Base-by-base conservation (phyloP, 768 basidiomycete genomes). In the Tremella fuciformis region DNA sequence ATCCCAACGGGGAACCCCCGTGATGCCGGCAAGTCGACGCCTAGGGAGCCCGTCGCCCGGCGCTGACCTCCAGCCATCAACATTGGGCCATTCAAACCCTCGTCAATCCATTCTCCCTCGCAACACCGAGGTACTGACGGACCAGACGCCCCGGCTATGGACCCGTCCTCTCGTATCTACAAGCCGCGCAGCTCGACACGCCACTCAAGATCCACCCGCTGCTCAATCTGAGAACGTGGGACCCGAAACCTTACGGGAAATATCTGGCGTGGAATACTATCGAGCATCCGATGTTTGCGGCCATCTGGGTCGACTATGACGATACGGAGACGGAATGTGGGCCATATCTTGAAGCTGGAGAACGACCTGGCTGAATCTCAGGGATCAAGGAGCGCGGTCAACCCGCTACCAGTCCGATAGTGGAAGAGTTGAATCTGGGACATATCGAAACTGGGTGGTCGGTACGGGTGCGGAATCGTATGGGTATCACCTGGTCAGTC, bases 321-420 rank as follows among this genome's bases (percentile, higher is more conserved):
- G 75, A 76, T 58, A 73, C 73, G 8, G 75, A 76, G 51, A 76
- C 75, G n/a, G 75, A 69, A 13, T 48, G 16, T 8, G 16, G 15
- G 16, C 24, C 29, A 46, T 4, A 15, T 15, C 13, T 44, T 18
- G 22, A 21, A 44, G 9, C 26, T 16, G 19, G 8, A 58, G 21
- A 19, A 24, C 16, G 55, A 51, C 13, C 1, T 46, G 11, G 40
- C 57, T 29, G 16, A 18, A 16, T n/a, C 15, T 13, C 46, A 76
- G 75, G 73, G 73, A 75, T 76, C 66, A 76, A 76, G 66, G 75
- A 76, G 60, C 54, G 75, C 21, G 75, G 75, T 50, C 75, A 76
- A 53, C 75, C 75, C 11, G 75, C 75, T n/a, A 76, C 75, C 16
- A 69, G 68, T 0, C 75, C 75, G 13, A 76, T 76, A 21, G 73